phyloP scores from a whole-genome alignment of 108 stramenopile genomes.

The Licmophora abbreviata region DNA sequence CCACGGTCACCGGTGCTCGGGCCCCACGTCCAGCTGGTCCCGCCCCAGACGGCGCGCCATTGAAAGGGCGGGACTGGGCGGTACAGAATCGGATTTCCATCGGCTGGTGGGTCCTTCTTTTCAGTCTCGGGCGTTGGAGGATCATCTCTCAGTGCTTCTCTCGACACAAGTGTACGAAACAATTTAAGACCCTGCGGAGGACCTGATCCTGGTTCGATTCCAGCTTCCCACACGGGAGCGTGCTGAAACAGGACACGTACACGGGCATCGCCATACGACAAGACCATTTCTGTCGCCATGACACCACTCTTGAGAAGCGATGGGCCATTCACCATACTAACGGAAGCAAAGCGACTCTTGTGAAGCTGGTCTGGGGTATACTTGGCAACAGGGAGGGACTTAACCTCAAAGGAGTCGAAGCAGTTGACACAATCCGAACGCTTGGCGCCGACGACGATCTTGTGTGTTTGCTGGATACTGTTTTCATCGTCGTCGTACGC shows the following conservation, averaged over 20 bases:
- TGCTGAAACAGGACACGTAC: conserved; percentile 78
- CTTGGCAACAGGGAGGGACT: conserved; percentile 48
- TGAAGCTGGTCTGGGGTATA: conserved; percentile 39
- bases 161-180: conserved; percentile 60
- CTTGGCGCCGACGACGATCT: conserved; percentile 57
- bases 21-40: conserved; percentile 82
- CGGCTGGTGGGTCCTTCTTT: conserved; percentile 31
- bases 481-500: conserved; percentile 8
- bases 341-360: conserved; percentile 29
- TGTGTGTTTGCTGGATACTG: conserved; percentile 44
- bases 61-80: conserved; percentile 69
- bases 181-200: conserved; percentile 79
- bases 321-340: conserved; percentile 65
- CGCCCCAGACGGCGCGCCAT: conserved; percentile 78
- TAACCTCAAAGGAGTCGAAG: conserved; percentile 58
- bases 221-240: conserved; percentile 80
- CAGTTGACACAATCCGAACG: conserved; percentile 72
- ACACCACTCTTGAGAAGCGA: conserved; percentile 49
- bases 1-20: conserved; percentile 61
- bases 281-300: conserved; percentile 74
- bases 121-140: conserved; percentile 61
- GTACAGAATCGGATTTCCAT: conserved; percentile 57
- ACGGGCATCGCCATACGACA: conserved; percentile 65
- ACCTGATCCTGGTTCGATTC: conserved; percentile 63
- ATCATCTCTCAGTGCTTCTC: conserved; percentile 45